Evolutionary conservation across 2,329 filamentous ascomycete genomes (phyloP), one percentile per base, ranked within the genome.

Genomic region (Mollisiaceae sp.): DNA sequence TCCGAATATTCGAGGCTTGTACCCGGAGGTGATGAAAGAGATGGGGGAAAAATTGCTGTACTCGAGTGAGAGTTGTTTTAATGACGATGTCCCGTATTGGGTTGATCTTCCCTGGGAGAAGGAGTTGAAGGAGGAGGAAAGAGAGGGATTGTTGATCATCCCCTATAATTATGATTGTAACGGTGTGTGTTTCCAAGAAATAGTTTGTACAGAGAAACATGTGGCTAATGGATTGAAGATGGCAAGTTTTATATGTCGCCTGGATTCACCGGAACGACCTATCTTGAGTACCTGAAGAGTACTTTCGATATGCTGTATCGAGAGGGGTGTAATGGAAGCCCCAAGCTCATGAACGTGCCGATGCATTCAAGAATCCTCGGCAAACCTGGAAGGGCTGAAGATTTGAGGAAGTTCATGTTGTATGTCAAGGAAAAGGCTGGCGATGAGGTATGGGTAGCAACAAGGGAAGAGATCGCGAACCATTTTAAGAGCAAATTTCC

Each of bases 341-440:
- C 82, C 1, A 84, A 83, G 76, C 85, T 86, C 81, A 86, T 86
- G 83, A 85, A 83, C 0, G 78, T 86, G 27, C 82, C 81, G 0
- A 71, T 86, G 56, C 83, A 85, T 69, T 84, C 81, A 61, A 78
- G 83, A 5, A 83, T 84, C 63, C 58, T 82, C 27, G 84, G 84
- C 0, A 79, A 82, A 50, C 83, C 83, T 0, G 84, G 82, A 1
- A 75, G 84, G 5, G 81, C 81, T 59, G 80, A 78, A 50, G 83
- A 83, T 2, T 70, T 86, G 55, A 76, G 79, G 68, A 79, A 83
- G 52, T 85, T 85, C 71, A 80, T 85, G 11, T 79, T 85, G 66
- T 85, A 86, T 64, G 82, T 86, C 39, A 65, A 67, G 38, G 73
- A 74, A 1, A 71, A 78, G 64, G 85, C 85, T 70, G 81, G 83